These are phyloP conservation scores for Simmondsia chinensis DNA, from an alignment of 148 eudicot genomes.

Conservation along the genomic window DNA sequence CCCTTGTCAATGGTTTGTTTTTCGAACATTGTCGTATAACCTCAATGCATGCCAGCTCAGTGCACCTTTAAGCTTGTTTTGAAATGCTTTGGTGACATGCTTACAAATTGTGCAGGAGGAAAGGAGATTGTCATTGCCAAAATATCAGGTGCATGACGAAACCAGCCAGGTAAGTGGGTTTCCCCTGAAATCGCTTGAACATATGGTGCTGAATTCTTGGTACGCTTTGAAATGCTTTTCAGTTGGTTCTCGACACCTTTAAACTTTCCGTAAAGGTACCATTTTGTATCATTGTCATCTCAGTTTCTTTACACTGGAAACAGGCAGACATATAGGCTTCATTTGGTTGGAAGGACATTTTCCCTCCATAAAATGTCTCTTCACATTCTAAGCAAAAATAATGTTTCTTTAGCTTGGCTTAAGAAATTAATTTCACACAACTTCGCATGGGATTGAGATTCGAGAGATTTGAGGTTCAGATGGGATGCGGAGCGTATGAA, in stretches of 20 bases:
- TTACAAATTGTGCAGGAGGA: conserved; percentile 61
- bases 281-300: neutral
- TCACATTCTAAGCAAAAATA: too few species aligned
- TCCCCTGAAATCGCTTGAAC: conserved; percentile 16
- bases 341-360: too few species aligned
- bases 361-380: too few species aligned
- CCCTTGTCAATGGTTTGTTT: conserved; percentile 93
- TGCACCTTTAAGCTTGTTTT: neutral
- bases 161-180: conserved; percentile 98
- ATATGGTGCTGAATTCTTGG: conserved; percentile 12
- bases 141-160: conserved; percentile 99
- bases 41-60: neutral
- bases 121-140: conserved; percentile 83
- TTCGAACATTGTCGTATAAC: neutral
- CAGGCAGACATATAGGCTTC: too few species aligned
- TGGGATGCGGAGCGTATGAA: too few species aligned
- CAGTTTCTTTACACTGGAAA: conserved; percentile 5
- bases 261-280: conserved; percentile 13
- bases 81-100: neutral
- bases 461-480: too few species aligned
- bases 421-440: too few species aligned
- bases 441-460: too few species aligned
- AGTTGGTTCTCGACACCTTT: conserved; percentile 7
- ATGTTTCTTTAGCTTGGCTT: too few species aligned
- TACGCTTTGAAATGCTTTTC: conserved; percentile 10